Evolutionary conservation across 2,329 filamentous ascomycete genomes (phyloP).

Genomic region (Aspergillus nomiae): DNA sequence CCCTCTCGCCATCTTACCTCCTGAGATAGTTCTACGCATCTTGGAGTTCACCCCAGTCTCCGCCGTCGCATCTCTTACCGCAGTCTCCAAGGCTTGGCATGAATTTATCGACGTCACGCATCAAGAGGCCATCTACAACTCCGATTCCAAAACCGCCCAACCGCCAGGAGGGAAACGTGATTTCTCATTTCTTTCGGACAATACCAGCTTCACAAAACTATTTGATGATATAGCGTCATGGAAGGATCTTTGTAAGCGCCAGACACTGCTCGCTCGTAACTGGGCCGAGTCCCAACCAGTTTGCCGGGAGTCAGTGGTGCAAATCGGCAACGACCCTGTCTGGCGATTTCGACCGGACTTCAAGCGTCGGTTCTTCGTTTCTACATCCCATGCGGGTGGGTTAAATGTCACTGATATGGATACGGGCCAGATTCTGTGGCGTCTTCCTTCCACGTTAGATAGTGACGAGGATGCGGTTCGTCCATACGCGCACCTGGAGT

Average conservation of each 20-base stretch:
- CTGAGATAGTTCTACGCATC: slow-evolving; percentile 45
- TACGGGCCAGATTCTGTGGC: slow-evolving; percentile 44
- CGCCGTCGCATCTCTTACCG: slow-evolving; percentile 39
- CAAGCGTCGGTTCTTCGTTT: slow-evolving; percentile 49
- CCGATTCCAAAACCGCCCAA: slow-evolving; percentile 37
- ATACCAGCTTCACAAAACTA: slow-evolving; percentile 34
- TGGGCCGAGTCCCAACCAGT: slow-evolving; percentile 39
- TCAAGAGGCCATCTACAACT: slow-evolving; percentile 46
- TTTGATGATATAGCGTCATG: slow-evolving; percentile 41
- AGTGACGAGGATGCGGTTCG: slow-evolving; percentile 36
- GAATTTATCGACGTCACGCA: slow-evolving; percentile 46
- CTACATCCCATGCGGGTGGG: slow-evolving; percentile 49
- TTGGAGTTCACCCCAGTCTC: slow-evolving; percentile 41
- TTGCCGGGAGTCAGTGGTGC: slow-evolving; percentile 43
- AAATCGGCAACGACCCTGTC: slow-evolving; percentile 44
- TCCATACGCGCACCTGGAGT: slow-evolving; percentile 51
- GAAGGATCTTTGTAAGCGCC: slow-evolving; percentile 49
- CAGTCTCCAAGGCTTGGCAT: slow-evolving; percentile 42
- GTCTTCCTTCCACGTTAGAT: slow-evolving; percentile 31
- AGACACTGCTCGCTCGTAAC: slow-evolving; percentile 42
- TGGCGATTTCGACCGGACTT: slow-evolving; percentile 53
- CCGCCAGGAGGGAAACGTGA: slow-evolving; percentile 29
- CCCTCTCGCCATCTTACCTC: slow-evolving; percentile 35
- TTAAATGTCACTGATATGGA: slow-evolving; percentile 52
- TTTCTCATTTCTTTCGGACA: slow-evolving; percentile 31